Conservation (phyloP, 2,329 filamentous ascomycete species). For the Zymoseptoria crescenta region DNA sequence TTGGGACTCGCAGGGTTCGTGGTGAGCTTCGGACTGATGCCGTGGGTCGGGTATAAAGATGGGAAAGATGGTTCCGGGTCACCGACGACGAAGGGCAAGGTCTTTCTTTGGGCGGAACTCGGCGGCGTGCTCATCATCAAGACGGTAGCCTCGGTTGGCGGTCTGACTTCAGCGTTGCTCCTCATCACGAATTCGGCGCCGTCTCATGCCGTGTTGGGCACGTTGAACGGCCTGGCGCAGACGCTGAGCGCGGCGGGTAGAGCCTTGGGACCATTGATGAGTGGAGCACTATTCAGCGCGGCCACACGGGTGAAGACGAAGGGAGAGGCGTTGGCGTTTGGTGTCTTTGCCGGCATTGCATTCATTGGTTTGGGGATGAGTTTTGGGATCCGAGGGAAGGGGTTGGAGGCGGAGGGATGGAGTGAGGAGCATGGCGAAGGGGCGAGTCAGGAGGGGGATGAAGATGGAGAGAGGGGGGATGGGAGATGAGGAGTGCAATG, state of each 20-base stretch:
- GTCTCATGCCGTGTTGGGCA: constrained; percentile 75
- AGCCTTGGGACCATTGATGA: constrained; percentile 79
- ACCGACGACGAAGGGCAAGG: constrained; percentile 48
- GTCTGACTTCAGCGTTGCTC: constrained; percentile 79
- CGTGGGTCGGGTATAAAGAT: constrained; percentile 74
- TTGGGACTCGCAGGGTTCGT: constrained; percentile 71
- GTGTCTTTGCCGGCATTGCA: constrained; percentile 74
- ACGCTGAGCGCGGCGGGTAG: constrained; percentile 86
- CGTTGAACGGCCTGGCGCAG: constrained; percentile 87
- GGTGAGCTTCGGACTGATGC: constrained; percentile 76
- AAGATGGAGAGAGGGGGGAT: constrained; percentile 25
- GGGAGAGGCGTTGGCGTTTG: constrained; percentile 79
- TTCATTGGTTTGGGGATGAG: constrained; percentile 74
- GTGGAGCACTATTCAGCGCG: constrained; percentile 76
- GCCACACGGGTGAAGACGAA: constrained; percentile 66
- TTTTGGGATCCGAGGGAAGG: constrained; percentile 62
- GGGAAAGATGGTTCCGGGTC: constrained; percentile 39
- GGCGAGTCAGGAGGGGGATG: constrained; percentile 19
- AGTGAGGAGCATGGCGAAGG: constrained; percentile 35
- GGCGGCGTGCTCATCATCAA: constrained; percentile 75
- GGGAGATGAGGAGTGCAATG: constrained; percentile 23
- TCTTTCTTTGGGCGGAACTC: constrained; percentile 74
- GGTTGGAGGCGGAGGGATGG: constrained; percentile 53
- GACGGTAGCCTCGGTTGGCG: constrained; percentile 82
- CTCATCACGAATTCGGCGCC: constrained; percentile 91